A percentile compares a stretch with the other conserved stretches of the same genome.
Evolutionary conservation across 2,329 filamentous ascomycete genomes (phyloP).

Genomic region (Leptographium wingfieldii): DNA sequence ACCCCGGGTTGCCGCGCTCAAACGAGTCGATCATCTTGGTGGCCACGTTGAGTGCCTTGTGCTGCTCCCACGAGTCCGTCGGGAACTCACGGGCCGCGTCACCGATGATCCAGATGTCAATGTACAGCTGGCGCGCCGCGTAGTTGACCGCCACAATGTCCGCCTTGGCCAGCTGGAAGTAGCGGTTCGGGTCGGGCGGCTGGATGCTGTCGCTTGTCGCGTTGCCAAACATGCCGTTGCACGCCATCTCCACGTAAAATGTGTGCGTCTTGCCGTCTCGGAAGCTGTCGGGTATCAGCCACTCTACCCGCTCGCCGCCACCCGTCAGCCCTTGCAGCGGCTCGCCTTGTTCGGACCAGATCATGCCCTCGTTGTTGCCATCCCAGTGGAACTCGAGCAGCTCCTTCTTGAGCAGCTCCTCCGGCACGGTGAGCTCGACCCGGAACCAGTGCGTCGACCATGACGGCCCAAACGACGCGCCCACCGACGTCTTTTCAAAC

Average conservation of each 20-base stretch:
- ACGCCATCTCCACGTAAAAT: conserved; percentile 97
- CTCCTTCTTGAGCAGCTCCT: conserved; percentile 59
- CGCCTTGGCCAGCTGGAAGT: conserved; percentile 63
- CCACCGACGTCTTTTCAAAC: conserved; percentile 63
- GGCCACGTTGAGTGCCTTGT: conserved; percentile 69
- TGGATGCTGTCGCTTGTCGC: conserved; percentile 75
- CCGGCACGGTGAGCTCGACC: conserved; percentile 64
- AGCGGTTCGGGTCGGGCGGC: conserved; percentile 73
- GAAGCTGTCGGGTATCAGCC: conserved; percentile 73
- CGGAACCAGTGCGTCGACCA: conserved; percentile 99
- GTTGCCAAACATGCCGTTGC: conserved; percentile 97
- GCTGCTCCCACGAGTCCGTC: conserved; percentile 74
- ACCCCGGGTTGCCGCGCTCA: conserved; percentile 65
- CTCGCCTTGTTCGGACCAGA: conserved; percentile 84
- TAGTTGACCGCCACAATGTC: conserved; percentile 84
- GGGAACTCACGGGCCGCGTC: conserved; percentile 91
- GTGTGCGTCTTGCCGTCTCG: conserved; percentile 76
- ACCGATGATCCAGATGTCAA: conserved; percentile 92
- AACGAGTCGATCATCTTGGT: conserved; percentile 88
- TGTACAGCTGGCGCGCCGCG: conserved; percentile 67
- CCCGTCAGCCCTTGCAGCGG: conserved; percentile 88
- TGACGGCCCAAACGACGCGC: conserved; percentile 76
- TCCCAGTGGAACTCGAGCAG: conserved; percentile 96
- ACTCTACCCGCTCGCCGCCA: conserved; percentile 76
- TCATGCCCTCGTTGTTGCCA: conserved; percentile 81